These are phyloP conservation scores for Macadamia integrifolia DNA, from an alignment of 164 flowering plant genomes.

Conservation along the genomic window DNA sequence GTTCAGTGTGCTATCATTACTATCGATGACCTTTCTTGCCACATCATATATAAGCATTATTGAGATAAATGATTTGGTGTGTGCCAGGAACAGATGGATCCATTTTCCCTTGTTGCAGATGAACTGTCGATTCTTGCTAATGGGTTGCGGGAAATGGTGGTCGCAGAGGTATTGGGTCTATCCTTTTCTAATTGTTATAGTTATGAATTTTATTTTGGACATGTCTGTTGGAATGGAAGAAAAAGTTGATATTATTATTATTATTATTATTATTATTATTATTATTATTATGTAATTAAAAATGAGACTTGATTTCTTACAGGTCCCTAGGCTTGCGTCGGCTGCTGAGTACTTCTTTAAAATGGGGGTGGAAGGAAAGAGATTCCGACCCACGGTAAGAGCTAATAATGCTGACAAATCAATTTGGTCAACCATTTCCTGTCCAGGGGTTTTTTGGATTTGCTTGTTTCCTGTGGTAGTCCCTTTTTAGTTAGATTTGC, in stretches of 20 bases:
- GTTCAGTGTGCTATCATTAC: too few species aligned
- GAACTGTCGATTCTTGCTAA: slow-evolving; percentile 70
- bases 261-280: too few species aligned
- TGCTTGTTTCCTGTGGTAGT: too few species aligned
- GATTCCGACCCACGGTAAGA: slow-evolving; percentile 87
- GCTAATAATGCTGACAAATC: slow-evolving; percentile 2
- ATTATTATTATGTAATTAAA: not conserved
- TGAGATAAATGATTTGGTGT: not conserved
- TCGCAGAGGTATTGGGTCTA: slow-evolving; percentile 61
- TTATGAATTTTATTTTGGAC: not conserved
- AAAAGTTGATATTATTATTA: too few species aligned
- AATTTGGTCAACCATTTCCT: too few species aligned
- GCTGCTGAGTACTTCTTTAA: slow-evolving; percentile 98
- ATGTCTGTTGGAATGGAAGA: not conserved
- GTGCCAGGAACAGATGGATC: slow-evolving; percentile 72
- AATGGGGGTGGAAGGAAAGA: slow-evolving; percentile 94
- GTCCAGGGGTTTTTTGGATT: too few species aligned
- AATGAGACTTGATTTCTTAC: slow-evolving; percentile 11
- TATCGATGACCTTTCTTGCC: too few species aligned
- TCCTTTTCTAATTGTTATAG: not conserved
- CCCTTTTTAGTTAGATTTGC: too few species aligned
- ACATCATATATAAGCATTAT: not conserved
- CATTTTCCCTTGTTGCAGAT: slow-evolving; percentile 96
- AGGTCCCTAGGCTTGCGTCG: slow-evolving; percentile 95
- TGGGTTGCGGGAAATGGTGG: slow-evolving; percentile 77